A percentile compares a stretch with the other conserved stretches of the same genome.
Evolutionary conservation across 2,329 filamentous ascomycete species (phyloP).

Genomic region (Aureobasidium lini): DNA sequence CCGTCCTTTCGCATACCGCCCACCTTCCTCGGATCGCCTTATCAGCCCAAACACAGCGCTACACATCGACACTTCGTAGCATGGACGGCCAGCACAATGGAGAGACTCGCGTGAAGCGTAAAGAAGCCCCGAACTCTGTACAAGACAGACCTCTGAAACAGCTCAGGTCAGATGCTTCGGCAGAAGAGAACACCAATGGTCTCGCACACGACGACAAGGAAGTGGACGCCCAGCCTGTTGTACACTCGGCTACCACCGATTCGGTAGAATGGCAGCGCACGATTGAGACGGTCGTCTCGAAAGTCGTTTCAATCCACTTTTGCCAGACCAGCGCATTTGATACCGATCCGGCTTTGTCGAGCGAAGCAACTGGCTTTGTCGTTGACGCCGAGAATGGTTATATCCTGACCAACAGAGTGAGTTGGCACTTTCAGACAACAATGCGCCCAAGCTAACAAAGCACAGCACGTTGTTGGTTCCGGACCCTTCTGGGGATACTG

Average conservation of each 20-base stretch:
- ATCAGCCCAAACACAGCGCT: neutral
- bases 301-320: slow-evolving; percentile 97
- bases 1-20: neutral
- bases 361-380: slow-evolving; percentile 95
- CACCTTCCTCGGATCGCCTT: neutral
- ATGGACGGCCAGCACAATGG: slow-evolving; percentile 14
- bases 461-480: slow-evolving; percentile 77
- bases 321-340: slow-evolving; percentile 97
- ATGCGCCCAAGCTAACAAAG: neutral
- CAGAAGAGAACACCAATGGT: slow-evolving; percentile 28
- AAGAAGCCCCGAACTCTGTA: slow-evolving; percentile 27
- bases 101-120: slow-evolving; percentile 23
- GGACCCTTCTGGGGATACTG: slow-evolving; percentile 98
- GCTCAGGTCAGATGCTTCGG: slow-evolving; percentile 23
- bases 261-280: slow-evolving; percentile 91
- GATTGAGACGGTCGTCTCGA: slow-evolving; percentile 87
- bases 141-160: slow-evolving; percentile 29
- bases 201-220: slow-evolving; percentile 29
- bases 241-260: slow-evolving; percentile 47
- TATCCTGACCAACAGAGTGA: slow-evolving; percentile 45
- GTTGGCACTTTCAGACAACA: neutral
- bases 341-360: slow-evolving; percentile 87
- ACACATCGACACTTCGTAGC: neutral
- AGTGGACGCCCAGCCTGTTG: slow-evolving; percentile 30
- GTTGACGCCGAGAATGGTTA: slow-evolving; percentile 86